phyloP scores from a whole-genome alignment of 495 filamentous ascomycete genomes.

The Penicillium soppii region DNA sequence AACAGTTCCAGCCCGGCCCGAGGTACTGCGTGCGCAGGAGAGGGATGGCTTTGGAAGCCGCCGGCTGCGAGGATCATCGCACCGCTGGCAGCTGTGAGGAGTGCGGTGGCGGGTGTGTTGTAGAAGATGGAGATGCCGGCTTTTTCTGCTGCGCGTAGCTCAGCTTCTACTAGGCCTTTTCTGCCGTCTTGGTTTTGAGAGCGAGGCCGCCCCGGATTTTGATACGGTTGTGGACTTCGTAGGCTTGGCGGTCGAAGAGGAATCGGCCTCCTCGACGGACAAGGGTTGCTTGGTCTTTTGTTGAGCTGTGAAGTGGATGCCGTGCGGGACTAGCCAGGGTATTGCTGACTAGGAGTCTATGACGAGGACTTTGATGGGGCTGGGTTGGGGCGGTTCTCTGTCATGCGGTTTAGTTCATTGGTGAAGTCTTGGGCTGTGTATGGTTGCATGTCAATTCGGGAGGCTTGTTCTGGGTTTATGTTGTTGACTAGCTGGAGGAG shows the following conservation, averaged over 20 bases:
- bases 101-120: constrained; percentile 37
- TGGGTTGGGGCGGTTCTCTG: constrained; percentile 44
- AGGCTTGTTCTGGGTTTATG: constrained; percentile 29
- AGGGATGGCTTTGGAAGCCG: constrained; percentile 60
- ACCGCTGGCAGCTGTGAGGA: constrained; percentile 39
- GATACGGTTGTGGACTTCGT: constrained; percentile 49
- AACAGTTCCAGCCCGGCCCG: constrained; percentile 60
- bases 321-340: constrained; percentile 54
- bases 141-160: constrained; percentile 38
- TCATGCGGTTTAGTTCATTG: constrained; percentile 51
- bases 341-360: constrained; percentile 44
- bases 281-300: too few relatives aligned
- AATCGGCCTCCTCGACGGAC: too few relatives aligned
- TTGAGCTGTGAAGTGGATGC: constrained; percentile 54
- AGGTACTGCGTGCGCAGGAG: constrained; percentile 55
- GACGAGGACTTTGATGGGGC: constrained; percentile 45
- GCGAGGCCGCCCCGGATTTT: constrained; percentile 64
- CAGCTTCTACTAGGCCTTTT: constrained; percentile 52
- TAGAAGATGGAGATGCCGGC: constrained; percentile 44
- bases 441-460: constrained; percentile 42
- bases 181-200: constrained; percentile 58
- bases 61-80: constrained; percentile 58
- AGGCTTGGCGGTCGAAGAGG: constrained; percentile 62
- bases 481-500: constrained; percentile 50
- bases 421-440: constrained; percentile 48